These are phyloP conservation scores for Platanthera guangdongensis DNA, from an alignment of 106 monocot genomes.

Conservation along the genomic window DNA sequence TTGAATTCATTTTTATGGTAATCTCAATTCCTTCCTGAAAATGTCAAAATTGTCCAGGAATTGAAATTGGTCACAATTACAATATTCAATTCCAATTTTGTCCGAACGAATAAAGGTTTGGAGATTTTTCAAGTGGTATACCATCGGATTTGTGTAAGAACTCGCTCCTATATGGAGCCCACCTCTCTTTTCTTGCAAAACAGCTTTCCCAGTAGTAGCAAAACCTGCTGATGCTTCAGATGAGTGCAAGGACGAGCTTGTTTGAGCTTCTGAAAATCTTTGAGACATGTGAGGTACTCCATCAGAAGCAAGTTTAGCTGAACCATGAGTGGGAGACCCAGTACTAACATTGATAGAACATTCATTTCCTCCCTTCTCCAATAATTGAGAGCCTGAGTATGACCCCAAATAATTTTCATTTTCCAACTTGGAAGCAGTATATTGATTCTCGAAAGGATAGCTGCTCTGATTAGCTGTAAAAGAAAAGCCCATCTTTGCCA, in stretches of 20 bases:
- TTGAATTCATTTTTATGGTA: no score
- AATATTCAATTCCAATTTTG: no score
- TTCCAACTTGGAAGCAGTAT: conserved; percentile 21
- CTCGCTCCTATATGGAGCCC: conserved; percentile 5
- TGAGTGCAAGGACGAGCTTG: conserved; percentile 20
- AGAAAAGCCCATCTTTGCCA: conserved; percentile 33
- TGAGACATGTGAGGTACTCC: conserved; percentile 20
- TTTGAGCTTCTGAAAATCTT: conserved; percentile 23
- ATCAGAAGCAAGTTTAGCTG: conserved; percentile 26
- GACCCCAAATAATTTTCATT: conserved; percentile 28
- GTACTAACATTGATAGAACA: conserved; percentile 13
- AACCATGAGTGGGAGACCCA: conserved; percentile 14
- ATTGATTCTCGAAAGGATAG: conserved; percentile 25
- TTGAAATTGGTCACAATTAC: no score
- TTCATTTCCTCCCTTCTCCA: conserved; percentile 45
- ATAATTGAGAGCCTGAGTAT: conserved; percentile 29
- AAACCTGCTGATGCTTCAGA: conserved; percentile 9
- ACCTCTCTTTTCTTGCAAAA: conserved; percentile 1
- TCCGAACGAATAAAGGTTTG: no score
- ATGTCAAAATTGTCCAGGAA: no score
- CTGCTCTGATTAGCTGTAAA: conserved; percentile 12
- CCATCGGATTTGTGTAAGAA: conserved; percentile 13
- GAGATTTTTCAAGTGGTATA: conserved; percentile 2
- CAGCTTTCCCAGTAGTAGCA: conserved; percentile 16
- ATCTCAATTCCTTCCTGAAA: no score